These are phyloP conservation scores for Pseudocercospora fuligena DNA, from an alignment of 2,329 filamentous ascomycete species.

Conservation along the genomic window DNA sequence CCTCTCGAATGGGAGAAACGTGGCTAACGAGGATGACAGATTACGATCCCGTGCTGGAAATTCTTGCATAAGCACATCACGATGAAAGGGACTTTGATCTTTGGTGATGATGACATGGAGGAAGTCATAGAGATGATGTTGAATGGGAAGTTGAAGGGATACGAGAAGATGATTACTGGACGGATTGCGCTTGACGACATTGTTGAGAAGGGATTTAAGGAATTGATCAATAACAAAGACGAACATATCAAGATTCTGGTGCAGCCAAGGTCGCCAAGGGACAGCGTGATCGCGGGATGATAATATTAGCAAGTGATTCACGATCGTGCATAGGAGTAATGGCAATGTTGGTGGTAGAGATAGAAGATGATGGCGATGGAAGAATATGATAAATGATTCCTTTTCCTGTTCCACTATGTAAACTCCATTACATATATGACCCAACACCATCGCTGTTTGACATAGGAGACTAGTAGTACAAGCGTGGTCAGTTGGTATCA, in stretches of 20 bases:
- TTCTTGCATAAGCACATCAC: constrained; percentile 29
- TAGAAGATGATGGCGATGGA: background rate
- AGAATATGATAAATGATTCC: background rate
- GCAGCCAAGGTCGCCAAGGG: constrained; percentile 10
- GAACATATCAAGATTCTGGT: constrained; percentile 29
- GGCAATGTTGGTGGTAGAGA: background rate
- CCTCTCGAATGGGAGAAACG: too few species aligned
- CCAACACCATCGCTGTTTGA: background rate
- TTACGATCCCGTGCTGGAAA: constrained; percentile 22
- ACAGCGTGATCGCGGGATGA: background rate
- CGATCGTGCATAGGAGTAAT: too few species aligned
- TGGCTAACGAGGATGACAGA: constrained; percentile 7
- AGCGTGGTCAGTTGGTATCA: background rate
- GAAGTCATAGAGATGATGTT: constrained; percentile 26
- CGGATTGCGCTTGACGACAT: constrained; percentile 24
- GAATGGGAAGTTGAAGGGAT: constrained; percentile 21
- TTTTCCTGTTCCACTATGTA: background rate
- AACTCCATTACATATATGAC: background rate
- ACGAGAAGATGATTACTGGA: constrained; percentile 27
- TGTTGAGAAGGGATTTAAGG: constrained; percentile 24
- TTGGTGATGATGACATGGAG: constrained; percentile 24
- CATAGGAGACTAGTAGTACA: constrained; percentile 6
- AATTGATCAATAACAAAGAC: constrained; percentile 25
- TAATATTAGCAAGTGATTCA: background rate
- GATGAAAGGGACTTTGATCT: constrained; percentile 27